Conservation (phyloP, 257 asterid species). For the Misopates orontium region DNA sequence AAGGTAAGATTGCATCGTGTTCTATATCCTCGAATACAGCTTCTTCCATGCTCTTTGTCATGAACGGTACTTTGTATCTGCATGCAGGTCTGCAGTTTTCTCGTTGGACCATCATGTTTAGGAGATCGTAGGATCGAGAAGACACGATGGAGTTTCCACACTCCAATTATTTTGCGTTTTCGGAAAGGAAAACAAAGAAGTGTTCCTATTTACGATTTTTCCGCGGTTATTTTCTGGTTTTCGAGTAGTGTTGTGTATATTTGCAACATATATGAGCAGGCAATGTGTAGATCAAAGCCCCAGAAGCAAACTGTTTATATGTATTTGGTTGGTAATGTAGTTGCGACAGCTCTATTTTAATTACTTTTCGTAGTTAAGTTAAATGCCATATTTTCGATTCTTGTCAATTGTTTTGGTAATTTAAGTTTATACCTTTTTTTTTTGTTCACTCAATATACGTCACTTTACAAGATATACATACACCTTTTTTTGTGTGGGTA, state of each 20-base stretch:
- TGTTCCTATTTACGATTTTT: slow-evolving; percentile 10
- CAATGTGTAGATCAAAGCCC: slow-evolving; percentile 16
- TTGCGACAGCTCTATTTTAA: not conserved
- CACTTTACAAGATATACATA: too few relatives aligned
- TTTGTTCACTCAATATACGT: too few relatives aligned
- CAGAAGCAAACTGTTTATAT: not conserved
- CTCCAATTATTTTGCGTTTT: not conserved
- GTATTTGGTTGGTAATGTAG: not conserved
- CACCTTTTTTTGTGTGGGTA: too few relatives aligned
- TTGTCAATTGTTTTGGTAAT: too few relatives aligned
- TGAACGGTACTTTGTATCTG: not conserved
- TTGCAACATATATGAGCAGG: slow-evolving; percentile 13
- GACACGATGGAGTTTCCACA: slow-evolving; percentile 23
- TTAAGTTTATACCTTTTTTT: too few relatives aligned
- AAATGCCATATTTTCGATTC: too few relatives aligned
- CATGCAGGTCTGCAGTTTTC: slow-evolving; percentile 13
- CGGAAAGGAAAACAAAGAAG: not conserved
- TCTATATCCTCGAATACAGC: not conserved
- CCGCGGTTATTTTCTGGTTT: not conserved
- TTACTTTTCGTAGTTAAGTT: not conserved
- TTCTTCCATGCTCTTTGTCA: not conserved
- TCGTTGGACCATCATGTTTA: slow-evolving; percentile 24
- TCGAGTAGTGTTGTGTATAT: not conserved
- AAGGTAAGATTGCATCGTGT: too few relatives aligned
- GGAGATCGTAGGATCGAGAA: slow-evolving; percentile 19